These are phyloP conservation scores for Trametes sanguinea DNA, from an alignment of 768 basidiomycete species.

Conservation along the genomic window DNA sequence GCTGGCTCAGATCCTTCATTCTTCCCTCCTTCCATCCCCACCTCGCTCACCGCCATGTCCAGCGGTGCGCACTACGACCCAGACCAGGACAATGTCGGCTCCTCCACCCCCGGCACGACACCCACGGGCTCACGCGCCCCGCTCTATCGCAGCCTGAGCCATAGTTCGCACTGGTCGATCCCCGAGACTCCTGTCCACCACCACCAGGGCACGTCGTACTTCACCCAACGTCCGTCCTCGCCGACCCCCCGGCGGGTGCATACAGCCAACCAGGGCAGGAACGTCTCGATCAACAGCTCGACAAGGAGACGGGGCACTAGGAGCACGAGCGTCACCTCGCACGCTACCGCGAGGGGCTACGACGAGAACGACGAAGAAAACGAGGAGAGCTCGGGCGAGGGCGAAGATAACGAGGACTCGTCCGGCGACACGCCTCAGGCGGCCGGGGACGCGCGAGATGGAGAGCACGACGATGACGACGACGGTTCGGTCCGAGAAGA, in stretches of 20 bases:
- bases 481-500: conserved; percentile 55
- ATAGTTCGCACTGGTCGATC: conserved; percentile 60
- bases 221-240: conserved; percentile 45
- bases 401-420: conserved; percentile 36
- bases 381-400: conserved; percentile 42
- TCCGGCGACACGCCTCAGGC: conserved; percentile 33
- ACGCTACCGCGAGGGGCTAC: conserved; percentile 45
- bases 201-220: conserved; percentile 70
- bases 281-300: conserved; percentile 51
- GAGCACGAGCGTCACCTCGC: conserved; percentile 64
- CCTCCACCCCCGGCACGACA: conserved; percentile 18
- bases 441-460: conserved; percentile 35
- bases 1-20: conserved; percentile 18
- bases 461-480: conserved; percentile 38
- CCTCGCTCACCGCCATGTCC: conserved; percentile 10
- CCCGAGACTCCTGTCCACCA: conserved; percentile 64
- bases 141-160: conserved; percentile 39
- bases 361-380: conserved; percentile 57
- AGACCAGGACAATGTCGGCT: conserved; percentile 18
- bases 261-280: conserved; percentile 47
- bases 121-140: conserved; percentile 25
- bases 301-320: conserved; percentile 47
- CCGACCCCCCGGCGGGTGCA: conserved; percentile 48
- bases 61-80: conserved; percentile 18
- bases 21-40: neutral